Conservation (phyloP, 306 rosid species). For the Cucurbita ficifolia region DNA sequence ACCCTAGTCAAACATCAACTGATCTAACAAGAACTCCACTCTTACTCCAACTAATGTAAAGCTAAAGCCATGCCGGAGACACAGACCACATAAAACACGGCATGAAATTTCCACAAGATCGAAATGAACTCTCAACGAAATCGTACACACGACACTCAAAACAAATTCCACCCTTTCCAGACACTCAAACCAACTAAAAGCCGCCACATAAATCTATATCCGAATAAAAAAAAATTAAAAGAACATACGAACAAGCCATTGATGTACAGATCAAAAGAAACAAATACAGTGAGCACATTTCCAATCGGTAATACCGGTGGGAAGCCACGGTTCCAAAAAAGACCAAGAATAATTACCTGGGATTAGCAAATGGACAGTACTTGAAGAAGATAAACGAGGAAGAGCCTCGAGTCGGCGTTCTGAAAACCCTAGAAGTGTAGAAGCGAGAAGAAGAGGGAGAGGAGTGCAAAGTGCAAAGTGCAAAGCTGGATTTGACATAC, state of each 20-base stretch:
- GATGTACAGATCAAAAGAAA: neutral
- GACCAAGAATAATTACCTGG: neutral
- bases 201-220: neutral
- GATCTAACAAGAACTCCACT: neutral
- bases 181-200: neutral
- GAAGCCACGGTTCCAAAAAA: neutral
- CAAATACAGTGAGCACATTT: neutral
- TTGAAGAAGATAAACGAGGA: neutral
- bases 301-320: neutral
- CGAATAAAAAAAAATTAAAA: neutral
- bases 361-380: neutral
- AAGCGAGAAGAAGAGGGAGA: neutral
- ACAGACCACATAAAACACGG: neutral
- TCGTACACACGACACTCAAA: neutral
- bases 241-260: neutral
- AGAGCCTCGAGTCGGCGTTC: neutral
- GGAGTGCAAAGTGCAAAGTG: neutral
- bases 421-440: slow-evolving; percentile 4
- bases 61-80: neutral
- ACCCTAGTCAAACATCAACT: neutral
- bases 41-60: neutral
- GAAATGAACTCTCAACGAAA: neutral
- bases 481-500: slow-evolving; percentile 2
- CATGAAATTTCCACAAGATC: neutral
- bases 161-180: neutral